A percentile compares a stretch with the other conserved stretches of the same genome.
These are phyloP conservation scores for Xerocomus tenax DNA, from an alignment of 1,284 basidiomycete genomes.

Conservation along the genomic window DNA sequence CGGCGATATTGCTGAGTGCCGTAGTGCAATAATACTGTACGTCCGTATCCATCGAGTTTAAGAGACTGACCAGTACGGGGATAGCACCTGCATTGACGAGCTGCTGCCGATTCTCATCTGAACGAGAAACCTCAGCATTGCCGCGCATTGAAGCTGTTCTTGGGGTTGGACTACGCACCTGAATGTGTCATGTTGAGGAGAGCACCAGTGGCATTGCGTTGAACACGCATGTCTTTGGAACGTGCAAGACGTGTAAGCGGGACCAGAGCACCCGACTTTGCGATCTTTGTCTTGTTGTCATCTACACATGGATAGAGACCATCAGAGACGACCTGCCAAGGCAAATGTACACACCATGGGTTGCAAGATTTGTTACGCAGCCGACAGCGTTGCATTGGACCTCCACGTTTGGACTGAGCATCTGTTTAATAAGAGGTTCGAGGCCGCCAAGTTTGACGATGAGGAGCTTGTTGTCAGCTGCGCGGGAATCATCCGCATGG, in stretches of 20 bases:
- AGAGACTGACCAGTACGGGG: constrained; percentile 89
- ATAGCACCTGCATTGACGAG: constrained; percentile 98
- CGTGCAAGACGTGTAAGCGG: constrained; percentile 93
- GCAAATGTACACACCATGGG: constrained; percentile 65
- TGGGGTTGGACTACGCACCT: constrained; percentile 42
- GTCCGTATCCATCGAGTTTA: constrained; percentile 96
- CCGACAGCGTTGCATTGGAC: constrained; percentile 99
- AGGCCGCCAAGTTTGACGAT: constrained; percentile 97
- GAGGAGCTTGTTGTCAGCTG: constrained; percentile 97
- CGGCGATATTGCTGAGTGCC: constrained; percentile 95
- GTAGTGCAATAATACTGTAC: constrained; percentile 99
- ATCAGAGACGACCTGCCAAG: constrained; percentile 10
- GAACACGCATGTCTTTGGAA: constrained; percentile 98
- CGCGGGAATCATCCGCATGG: constrained; percentile 17
- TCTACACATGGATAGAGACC: constrained; percentile 41
- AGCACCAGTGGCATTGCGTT: constrained; percentile 96
- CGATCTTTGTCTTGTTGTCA: constrained; percentile 99
- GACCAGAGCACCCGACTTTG: constrained; percentile 95
- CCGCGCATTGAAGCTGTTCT: not conserved
- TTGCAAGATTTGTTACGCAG: constrained; percentile 97
- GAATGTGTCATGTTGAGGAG: constrained; percentile 99
- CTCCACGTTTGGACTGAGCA: constrained; percentile 98
- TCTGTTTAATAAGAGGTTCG: constrained; percentile 96
- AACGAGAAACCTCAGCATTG: constrained; percentile 10
- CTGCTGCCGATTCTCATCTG: constrained; percentile 95